These are phyloP conservation scores for Aspergillus ustus DNA, from an alignment of 2,329 filamentous ascomycete genomes.

Conservation along the genomic window DNA sequence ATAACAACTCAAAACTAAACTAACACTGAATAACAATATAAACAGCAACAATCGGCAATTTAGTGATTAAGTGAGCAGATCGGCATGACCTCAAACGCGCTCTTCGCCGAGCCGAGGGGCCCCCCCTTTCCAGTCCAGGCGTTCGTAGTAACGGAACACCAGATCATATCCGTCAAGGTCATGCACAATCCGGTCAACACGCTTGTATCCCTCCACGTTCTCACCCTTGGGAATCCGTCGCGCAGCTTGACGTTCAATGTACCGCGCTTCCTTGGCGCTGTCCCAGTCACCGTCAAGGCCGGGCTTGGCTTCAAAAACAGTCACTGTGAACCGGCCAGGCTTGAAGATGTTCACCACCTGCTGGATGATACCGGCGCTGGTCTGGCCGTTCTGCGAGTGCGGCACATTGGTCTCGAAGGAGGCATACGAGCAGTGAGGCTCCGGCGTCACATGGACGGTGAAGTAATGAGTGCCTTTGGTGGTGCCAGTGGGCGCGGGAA, in stretches of 20 bases:
- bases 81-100: conserved; percentile 19
- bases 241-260: conserved; percentile 49
- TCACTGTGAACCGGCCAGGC: conserved; percentile 96
- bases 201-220: conserved; percentile 79
- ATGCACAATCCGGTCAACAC: conserved; percentile 93
- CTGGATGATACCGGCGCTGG: conserved; percentile 87
- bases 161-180: conserved; percentile 97
- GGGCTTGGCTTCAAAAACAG: conserved; percentile 88
- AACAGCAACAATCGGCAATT: not conserved
- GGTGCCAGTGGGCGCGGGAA: conserved; percentile 71
- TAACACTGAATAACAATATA: conserved; percentile 1
- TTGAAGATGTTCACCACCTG: conserved; percentile 96
- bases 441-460: conserved; percentile 96
- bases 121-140: conserved; percentile 76
- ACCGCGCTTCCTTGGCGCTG: conserved; percentile 41
- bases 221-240: conserved; percentile 67
- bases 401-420: conserved; percentile 99
- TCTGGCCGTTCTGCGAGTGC: conserved; percentile 81
- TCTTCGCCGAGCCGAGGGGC: conserved; percentile 65
- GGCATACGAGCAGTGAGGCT: conserved; percentile 95
- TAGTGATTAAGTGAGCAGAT: not conserved
- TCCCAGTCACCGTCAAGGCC: conserved; percentile 38
- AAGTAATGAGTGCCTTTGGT: conserved; percentile 79
- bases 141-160: conserved; percentile 95
- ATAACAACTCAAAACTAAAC: not conserved